These are phyloP conservation scores for Microstroma glucosiphilum DNA, from an alignment of 1,284 basidiomycete genomes.

Conservation along the genomic window DNA sequence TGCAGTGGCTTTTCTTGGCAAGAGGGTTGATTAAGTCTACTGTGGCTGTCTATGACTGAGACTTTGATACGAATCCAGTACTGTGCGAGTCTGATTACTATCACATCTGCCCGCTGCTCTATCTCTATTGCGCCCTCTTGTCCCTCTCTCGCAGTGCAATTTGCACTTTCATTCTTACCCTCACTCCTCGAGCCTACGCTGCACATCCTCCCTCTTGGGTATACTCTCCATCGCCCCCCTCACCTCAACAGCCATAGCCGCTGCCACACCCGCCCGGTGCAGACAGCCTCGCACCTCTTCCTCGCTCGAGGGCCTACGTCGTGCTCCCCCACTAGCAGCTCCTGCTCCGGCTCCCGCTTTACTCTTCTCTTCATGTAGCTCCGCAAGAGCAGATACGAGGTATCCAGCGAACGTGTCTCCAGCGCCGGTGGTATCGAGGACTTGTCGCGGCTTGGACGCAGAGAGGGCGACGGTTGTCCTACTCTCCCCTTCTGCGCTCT, in stretches of 20 bases:
- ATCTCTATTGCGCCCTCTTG: too few species aligned
- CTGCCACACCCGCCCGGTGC: slow-evolving; percentile 29
- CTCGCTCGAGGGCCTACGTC: neutral
- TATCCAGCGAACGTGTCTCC: slow-evolving; percentile 49
- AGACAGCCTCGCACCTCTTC: slow-evolving; percentile 22
- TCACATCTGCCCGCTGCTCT: too few species aligned
- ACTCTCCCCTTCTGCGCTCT: neutral
- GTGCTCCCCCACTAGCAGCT: neutral
- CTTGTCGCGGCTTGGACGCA: slow-evolving; percentile 29
- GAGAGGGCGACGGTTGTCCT: slow-evolving; percentile 25
- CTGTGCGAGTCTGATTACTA: too few species aligned
- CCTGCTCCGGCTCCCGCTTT: slow-evolving; percentile 6
- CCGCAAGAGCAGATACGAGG: slow-evolving; percentile 38
- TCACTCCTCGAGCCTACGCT: slow-evolving; percentile 9
- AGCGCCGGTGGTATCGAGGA: slow-evolving; percentile 46
- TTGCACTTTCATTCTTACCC: too few species aligned
- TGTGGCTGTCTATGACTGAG: too few species aligned
- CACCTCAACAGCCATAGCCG: slow-evolving; percentile 43
- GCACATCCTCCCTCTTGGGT: slow-evolving; percentile 29
- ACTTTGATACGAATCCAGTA: too few species aligned
- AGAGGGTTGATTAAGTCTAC: too few species aligned
- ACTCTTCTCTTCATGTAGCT: slow-evolving; percentile 17
- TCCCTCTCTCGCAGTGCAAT: too few species aligned
- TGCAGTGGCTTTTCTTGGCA: too few species aligned
- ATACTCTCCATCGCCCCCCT: slow-evolving; percentile 48